Conservation (phyloP, 169 alveolate genomes). For the Cyclospora cayetanensis region DNA sequence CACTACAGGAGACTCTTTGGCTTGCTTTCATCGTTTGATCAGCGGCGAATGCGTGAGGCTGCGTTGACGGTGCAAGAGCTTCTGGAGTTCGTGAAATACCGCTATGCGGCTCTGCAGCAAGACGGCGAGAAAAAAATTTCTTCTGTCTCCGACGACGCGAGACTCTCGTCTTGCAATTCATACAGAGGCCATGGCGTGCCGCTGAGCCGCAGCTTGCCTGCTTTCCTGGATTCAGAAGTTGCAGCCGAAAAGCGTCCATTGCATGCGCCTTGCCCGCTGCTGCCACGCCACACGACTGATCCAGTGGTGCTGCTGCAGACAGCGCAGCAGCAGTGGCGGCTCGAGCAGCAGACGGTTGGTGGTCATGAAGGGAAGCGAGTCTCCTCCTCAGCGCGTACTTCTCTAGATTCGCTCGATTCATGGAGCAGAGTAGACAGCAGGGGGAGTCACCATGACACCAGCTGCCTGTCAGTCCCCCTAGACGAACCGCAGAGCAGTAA, state of each 20-base stretch:
- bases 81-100: background rate
- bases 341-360: background rate
- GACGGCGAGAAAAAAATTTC: no score
- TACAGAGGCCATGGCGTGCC: no score
- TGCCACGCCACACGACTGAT: slow-evolving; percentile 61
- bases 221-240: no score
- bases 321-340: slow-evolving; percentile 15
- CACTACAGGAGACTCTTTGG: background rate
- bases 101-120: slow-evolving; percentile 17
- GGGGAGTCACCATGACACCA: background rate
- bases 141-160: no score
- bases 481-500: background rate
- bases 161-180: no score
- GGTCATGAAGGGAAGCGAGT: background rate
- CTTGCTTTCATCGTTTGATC: slow-evolving; percentile 42
- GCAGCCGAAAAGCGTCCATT: no score
- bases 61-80: slow-evolving; percentile 34
- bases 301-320: slow-evolving; percentile 42
- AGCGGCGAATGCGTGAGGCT: slow-evolving; percentile 33
- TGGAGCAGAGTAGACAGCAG: background rate
- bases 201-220: no score
- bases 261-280: background rate
- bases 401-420: background rate
- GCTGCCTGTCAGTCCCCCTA: background rate
- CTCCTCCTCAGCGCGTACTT: background rate